Base-by-base conservation (phyloP, 768 basidiomycete genomes). In the Mrakia hoshinonis region DNA sequence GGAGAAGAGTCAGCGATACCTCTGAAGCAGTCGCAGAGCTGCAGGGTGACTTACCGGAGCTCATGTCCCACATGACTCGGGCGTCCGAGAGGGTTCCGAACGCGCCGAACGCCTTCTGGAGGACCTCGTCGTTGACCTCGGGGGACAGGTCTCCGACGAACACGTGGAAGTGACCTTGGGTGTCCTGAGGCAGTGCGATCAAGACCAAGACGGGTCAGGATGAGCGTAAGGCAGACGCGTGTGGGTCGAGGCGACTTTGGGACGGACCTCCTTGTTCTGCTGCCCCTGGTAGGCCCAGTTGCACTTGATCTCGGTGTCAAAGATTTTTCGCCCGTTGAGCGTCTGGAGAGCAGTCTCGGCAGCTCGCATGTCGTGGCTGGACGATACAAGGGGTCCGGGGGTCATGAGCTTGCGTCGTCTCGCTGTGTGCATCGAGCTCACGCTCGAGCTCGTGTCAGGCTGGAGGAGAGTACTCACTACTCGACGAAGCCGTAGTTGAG, bases 401-500 rank as follows among this genome's bases (percentile, higher is more conserved):
- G n/a, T n/a, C n/a, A n/a, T n/a, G n/a, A n/a, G n/a, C n/a, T n/a
- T n/a, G n/a, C n/a, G n/a, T n/a, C n/a, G n/a, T n/a, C n/a, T n/a
- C n/a, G n/a, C n/a, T n/a, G n/a, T n/a, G n/a, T n/a, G n/a, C n/a
- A n/a, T n/a, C n/a, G 11, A 26, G 38, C 39, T n/a, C 43, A 7
- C 2, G 22, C 38, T 46, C 39, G 39, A 12, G 7, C 24, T 20
- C 4, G 4, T 43, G 0, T 22, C 5, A 15, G 6, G 6, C n/a
- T 63, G 13, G 38, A 2, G 22, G 26, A n/a, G n/a, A n/a, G n/a
- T n/a, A 72, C 71, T 60, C 51, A 72, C 71, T 97, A 99, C 82
- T 99, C 96, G 81, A 98, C 94, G 82, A 94, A 99, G 76, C 96
- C 96, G 78, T 98, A 99, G 84, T 98, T 98, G 81, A 96, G 89